Percentiles rank a stretch among this genome's conserved stretches.
phyloP scores from a whole-genome alignment of 176 grass and related monocot genomes.

The Saccharum officinarum region DNA sequence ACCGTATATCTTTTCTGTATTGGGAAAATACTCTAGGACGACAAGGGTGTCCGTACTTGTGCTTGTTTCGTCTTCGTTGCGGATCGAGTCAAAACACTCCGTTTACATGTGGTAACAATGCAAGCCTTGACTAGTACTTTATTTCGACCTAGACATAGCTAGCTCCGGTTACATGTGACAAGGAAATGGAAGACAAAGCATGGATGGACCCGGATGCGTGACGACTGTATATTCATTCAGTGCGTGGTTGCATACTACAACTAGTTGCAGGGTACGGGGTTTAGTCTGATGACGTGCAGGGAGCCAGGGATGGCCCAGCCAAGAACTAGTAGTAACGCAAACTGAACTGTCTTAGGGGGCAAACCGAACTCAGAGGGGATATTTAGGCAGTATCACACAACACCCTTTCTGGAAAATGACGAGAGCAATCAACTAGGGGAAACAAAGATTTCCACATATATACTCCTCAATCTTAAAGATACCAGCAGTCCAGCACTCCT shows the following conservation, averaged over 20 bases:
- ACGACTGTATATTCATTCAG: neutral
- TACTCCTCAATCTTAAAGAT: too few relatives aligned
- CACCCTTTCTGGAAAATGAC: too few relatives aligned
- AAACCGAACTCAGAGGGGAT: too few relatives aligned
- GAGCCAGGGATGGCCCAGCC: neutral
- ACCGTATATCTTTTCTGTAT: conserved; percentile 19
- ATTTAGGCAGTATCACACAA: too few relatives aligned
- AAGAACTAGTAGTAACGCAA: too few relatives aligned
- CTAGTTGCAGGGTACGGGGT: neutral
- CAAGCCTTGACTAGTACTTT: neutral
- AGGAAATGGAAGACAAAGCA: neutral
- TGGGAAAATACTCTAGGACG: neutral
- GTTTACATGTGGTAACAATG: neutral
- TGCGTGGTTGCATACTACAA: neutral
- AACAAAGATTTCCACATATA: too few relatives aligned
- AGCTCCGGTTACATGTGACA: neutral
- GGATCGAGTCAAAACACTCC: neutral
- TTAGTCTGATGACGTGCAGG: neutral
- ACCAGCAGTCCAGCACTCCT: too few relatives aligned
- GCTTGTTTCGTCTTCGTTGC: neutral
- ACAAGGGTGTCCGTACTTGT: neutral
- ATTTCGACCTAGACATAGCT: neutral
- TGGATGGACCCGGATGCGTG: neutral
- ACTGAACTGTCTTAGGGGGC: too few relatives aligned
- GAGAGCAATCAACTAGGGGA: too few relatives aligned